Evolutionary conservation across 768 basidiomycete species (phyloP), one percentile per base, ranked within the genome.

Genomic region (Heimioporus sp.): DNA sequence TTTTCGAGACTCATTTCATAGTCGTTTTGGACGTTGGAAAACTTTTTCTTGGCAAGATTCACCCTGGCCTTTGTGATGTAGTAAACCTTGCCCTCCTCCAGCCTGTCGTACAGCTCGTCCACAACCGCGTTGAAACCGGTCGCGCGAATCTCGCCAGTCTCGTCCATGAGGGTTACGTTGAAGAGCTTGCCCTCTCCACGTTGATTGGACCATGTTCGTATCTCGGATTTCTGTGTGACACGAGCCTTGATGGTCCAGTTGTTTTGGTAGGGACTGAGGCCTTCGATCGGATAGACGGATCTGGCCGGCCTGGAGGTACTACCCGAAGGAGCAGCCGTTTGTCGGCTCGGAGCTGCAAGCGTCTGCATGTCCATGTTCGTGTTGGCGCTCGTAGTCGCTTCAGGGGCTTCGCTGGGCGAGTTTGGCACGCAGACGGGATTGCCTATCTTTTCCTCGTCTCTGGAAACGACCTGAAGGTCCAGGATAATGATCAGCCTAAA

Each of bases 181-280:
- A 99, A 98, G 15, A 98, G 75, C 65, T 98, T 94, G 35, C 97
- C 96, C 61, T 98, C 97, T 31, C 97, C 97, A 11, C 84, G 78
- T 53, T 79, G 75, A 67, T 96, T 98, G 4, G 89, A 87, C 83
- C 87, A 99, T n/a, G 81, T 80, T 60, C 82, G 87, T 63, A 98
- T 83, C 0, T 98, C 97, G 1, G 83, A 82, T 69, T 96, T 98
- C 55, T 89, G 82, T 12, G 85, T 89, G 44, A 98, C 92, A 38
- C 92, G 87, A 28, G 92, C 96, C 67, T 93, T 94, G 77, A 98
- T 96, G 10, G 91, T 94, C 97, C 97, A 99, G 69, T 92, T 92
- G 74, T 96, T 98, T 71, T 97, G 93, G 62, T 98, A 98, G 10
- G 96, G 96, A 64, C 90, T 94, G 41, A 98, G 80, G 6, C 86